phyloP scores from a whole-genome alignment of 2,329 filamentous ascomycete species.

The Didymella keratinophila region DNA sequence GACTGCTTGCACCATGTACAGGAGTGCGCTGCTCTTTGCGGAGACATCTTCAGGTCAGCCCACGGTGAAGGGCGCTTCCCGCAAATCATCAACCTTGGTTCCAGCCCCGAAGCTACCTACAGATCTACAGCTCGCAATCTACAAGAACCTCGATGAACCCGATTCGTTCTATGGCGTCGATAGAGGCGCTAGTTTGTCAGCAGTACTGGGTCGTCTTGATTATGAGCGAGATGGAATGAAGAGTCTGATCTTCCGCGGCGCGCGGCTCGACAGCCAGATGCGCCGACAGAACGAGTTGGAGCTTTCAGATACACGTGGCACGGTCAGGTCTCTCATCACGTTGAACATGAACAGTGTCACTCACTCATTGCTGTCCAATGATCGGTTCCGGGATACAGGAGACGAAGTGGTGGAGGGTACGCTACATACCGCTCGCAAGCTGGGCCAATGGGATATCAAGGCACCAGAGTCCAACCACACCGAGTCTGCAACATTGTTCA shows the following conservation, averaged over 20 bases:
- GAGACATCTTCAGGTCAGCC: slow-evolving; percentile 72
- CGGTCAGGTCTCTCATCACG: slow-evolving; percentile 78
- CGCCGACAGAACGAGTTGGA: slow-evolving; percentile 65
- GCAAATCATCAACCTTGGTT: slow-evolving; percentile 66
- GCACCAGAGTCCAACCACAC: slow-evolving; percentile 69
- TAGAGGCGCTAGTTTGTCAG: slow-evolving; percentile 76
- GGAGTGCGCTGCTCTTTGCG: slow-evolving; percentile 82
- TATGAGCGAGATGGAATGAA: slow-evolving; percentile 89
- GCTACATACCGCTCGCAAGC: slow-evolving; percentile 78
- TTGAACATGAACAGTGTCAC: slow-evolving; percentile 88
- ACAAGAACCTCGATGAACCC: slow-evolving; percentile 91
- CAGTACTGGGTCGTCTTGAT: slow-evolving; percentile 81
- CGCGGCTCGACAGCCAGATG: slow-evolving; percentile 87
- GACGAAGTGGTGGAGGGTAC: slow-evolving; percentile 72
- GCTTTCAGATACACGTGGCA: slow-evolving; percentile 68
- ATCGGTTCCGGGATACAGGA: slow-evolving; percentile 67
- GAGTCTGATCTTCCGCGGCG: slow-evolving; percentile 87
- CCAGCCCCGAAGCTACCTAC: slow-evolving; percentile 61
- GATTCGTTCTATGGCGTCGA: slow-evolving; percentile 94
- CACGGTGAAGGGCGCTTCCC: slow-evolving; percentile 59
- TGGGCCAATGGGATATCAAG: slow-evolving; percentile 92
- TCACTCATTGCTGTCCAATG: slow-evolving; percentile 75
- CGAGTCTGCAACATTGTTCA: slow-evolving; percentile 76
- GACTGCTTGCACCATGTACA: slow-evolving; percentile 81
- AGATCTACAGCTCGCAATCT: slow-evolving; percentile 80